Evolutionary conservation across 2,329 filamentous ascomycete genomes (phyloP).

Genomic region (Basipetospora sp.): DNA sequence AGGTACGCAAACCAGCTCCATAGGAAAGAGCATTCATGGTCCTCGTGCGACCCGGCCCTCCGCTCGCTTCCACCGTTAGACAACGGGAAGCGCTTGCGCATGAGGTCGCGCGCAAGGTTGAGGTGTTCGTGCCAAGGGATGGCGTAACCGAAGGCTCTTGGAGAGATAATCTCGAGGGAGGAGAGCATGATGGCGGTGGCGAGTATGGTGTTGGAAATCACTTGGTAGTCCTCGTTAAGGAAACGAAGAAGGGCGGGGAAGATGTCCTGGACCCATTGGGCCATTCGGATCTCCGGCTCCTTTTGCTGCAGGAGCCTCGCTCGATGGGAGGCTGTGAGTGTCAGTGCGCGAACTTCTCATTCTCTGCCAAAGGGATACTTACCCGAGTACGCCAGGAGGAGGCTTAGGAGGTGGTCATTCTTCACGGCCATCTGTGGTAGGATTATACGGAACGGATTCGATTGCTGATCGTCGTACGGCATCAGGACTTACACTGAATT

Average conservation of each 20-base stretch:
- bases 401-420: conserved; percentile 57
- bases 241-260: conserved; percentile 57
- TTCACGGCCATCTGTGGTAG: conserved; percentile 48
- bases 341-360: too few relatives aligned
- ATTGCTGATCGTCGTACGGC: conserved; percentile 35
- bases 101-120: conserved; percentile 59
- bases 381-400: conserved; percentile 63
- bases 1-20: conserved; percentile 74
- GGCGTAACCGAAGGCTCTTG: conserved; percentile 63
- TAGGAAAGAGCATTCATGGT: conserved; percentile 54
- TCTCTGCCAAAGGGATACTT: not conserved
- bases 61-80: conserved; percentile 6
- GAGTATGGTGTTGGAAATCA: conserved; percentile 57
- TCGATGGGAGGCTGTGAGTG: conserved; percentile 34
- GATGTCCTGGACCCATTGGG: conserved; percentile 66
- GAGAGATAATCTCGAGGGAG: conserved; percentile 70
- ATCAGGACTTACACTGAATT: conserved; percentile 21
- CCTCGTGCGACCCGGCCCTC: conserved; percentile 17
- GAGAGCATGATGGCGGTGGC: conserved; percentile 76
- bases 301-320: conserved; percentile 58
- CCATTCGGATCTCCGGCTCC: conserved; percentile 64
- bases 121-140: conserved; percentile 73
- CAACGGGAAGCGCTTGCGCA: conserved; percentile 42
- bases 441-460: conserved; percentile 38
- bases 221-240: conserved; percentile 43